Percentiles rank a stretch among this genome's conserved stretches.
Conservation (phyloP, 441 rosid genomes). For the Monsonia emarginata region DNA sequence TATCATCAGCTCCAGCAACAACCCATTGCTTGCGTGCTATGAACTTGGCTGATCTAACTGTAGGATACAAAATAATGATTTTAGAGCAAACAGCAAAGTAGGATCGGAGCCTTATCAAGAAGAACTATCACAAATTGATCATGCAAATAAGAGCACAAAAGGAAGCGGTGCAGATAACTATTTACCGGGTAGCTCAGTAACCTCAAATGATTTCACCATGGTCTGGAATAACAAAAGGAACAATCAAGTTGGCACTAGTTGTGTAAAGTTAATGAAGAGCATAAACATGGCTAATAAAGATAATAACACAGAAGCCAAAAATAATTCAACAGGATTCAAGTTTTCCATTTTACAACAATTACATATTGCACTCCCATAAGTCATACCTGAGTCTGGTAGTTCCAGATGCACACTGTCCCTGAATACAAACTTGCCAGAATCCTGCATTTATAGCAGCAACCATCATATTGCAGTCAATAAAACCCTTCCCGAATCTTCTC, state of each 20-base stretch:
- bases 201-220: conserved; percentile 51
- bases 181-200: conserved; percentile 55
- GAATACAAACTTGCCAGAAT: conserved; percentile 63
- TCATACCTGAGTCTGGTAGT: conserved; percentile 68
- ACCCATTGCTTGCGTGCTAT: conserved; percentile 64
- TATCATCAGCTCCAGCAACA: conserved; percentile 71
- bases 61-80: conserved; percentile 16
- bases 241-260: conserved; percentile 20
- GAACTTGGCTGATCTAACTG: conserved; percentile 71
- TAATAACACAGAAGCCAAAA: background rate
- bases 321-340: background rate
- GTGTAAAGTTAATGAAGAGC: too few species aligned
- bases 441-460: conserved; percentile 29
- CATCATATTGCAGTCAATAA: conserved; percentile 3
- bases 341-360: background rate
- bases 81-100: conserved; percentile 21
- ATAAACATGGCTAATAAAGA: background rate
- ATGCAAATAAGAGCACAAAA: background rate
- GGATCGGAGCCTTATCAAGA: background rate
- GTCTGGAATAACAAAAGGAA: conserved; percentile 31
- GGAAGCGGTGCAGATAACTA: background rate
- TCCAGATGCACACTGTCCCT: conserved; percentile 70
- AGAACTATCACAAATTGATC: background rate
- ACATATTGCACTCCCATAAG: background rate
- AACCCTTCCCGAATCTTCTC: background rate